phyloP scores from a whole-genome alignment of 75 land plant species.

The Picea glauca region DNA sequence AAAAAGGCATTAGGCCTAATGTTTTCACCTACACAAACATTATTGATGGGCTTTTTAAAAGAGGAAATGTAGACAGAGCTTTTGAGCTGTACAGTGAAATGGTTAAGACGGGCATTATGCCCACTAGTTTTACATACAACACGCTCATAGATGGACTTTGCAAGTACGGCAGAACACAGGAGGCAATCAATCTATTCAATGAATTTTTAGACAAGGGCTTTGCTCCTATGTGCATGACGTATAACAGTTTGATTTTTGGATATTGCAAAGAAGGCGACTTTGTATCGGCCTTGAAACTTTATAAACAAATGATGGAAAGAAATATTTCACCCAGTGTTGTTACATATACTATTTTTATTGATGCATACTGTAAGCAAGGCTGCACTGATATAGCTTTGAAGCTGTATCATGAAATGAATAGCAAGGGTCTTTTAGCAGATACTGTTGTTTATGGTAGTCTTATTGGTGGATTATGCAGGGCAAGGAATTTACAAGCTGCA shows the following conservation, averaged over 20 bases:
- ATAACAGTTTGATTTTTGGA: slow-evolving; percentile 13
- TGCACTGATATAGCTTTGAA: slow-evolving; percentile 3
- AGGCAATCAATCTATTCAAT: slow-evolving; percentile 10
- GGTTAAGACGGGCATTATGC: slow-evolving; percentile 2
- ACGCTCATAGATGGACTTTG: slow-evolving; percentile 12
- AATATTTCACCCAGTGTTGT: slow-evolving; percentile 12
- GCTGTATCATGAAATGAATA: slow-evolving; percentile 1
- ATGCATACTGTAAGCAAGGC: slow-evolving; percentile 20
- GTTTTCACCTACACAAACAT: slow-evolving; percentile 11
- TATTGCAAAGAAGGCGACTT: slow-evolving; percentile 14
- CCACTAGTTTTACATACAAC: slow-evolving; percentile 9
- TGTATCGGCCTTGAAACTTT: slow-evolving; percentile 6
- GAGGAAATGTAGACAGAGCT: slow-evolving; percentile 2
- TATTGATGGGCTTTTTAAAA: slow-evolving; percentile 14
- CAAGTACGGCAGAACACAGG: slow-evolving; percentile 12
- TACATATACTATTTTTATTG: slow-evolving; percentile 17
- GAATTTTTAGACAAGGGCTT: slow-evolving; percentile 16
- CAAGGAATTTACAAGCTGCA: background rate
- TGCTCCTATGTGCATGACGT: slow-evolving; percentile 6
- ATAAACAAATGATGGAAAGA: slow-evolving; percentile 4
- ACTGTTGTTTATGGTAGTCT: slow-evolving; percentile 2
- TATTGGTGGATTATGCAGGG: slow-evolving; percentile 12
- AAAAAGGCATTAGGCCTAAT: slow-evolving; percentile 12
- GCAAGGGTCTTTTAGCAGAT: slow-evolving; percentile 2
- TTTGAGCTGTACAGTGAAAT: slow-evolving; percentile 8